Base-by-base conservation (phyloP, 2,329 filamentous ascomycete species). In the Colletotrichum higginsianum region DNA sequence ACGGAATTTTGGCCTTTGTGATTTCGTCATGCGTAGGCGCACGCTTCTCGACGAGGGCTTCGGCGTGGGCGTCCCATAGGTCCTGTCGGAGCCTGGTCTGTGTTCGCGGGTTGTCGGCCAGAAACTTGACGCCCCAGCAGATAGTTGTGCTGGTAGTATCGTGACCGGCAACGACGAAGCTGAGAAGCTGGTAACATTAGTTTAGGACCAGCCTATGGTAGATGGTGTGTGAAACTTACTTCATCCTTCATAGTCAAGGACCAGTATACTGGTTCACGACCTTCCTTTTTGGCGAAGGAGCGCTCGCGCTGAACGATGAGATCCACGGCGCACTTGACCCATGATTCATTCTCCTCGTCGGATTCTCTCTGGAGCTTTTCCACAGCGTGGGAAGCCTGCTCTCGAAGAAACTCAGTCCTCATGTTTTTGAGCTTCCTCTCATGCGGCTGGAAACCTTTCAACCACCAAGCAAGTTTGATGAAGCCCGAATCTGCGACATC, bases 131-230 rank as follows among this genome's bases (percentile, higher is more conserved):
- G 73, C 76, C 76, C 78, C 77, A 80, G 6, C 74, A 75, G 2
- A 79, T 42, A 13, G 74, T 72, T 0, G 77, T 75, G 16, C 75
- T 75, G 1, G 75, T 77, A 11, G 77, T 77, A 13, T 80, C 78
- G 58, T 80, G 77, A 4, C 79, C 77, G 2, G 73, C 78, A 15
- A 61, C 12, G 6, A 55, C 35, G 6, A 66, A 70, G 1, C 40
- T 56, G 0, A 66, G 30, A 8, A 40, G n/a, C 46, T 66, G 5
- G 0, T 2, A 5, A 0, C 1, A 21, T 49, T 8, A 13, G 30
- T 40, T 23, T 13, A 4, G 26, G 11, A 30, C 1, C 15, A 11
- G 26, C 6, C 8, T 30, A 16, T 3, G 26, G 26, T 7, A 7
- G 26, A n/a, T 0, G 0, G 15, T 2, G 16, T 3, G 2, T 4